Evolutionary conservation across 1,139 yeast species (phyloP).

Genomic region (Meyerozyma guilliermondii): DNA sequence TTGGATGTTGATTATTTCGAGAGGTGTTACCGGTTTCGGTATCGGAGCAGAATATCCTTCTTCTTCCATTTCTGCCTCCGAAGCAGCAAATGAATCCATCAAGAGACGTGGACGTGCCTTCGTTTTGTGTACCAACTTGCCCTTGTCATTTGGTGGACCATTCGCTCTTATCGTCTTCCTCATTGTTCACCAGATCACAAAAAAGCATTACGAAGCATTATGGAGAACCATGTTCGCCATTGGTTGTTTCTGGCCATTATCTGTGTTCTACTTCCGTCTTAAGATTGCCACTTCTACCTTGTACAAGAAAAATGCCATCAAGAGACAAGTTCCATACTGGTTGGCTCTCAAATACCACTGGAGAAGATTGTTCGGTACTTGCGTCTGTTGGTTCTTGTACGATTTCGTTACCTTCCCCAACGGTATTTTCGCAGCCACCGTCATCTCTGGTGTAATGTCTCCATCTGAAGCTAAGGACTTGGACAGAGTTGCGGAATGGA

Average conservation of each 20-base stretch:
- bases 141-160: slow-evolving; percentile 72
- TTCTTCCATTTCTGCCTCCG: slow-evolving; percentile 63
- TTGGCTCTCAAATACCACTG: slow-evolving; percentile 51
- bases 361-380: slow-evolving; percentile 50
- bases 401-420: slow-evolving; percentile 65
- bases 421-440: slow-evolving; percentile 53
- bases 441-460: slow-evolving; percentile 42
- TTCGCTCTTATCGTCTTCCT: slow-evolving; percentile 64
- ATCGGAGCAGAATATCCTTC: slow-evolving; percentile 78
- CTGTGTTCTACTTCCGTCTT: slow-evolving; percentile 66
- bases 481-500: slow-evolving; percentile 53
- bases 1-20: slow-evolving; percentile 66
- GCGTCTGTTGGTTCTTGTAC: slow-evolving; percentile 59
- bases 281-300: slow-evolving; percentile 65
- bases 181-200: slow-evolving; percentile 60
- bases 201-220: slow-evolving; percentile 45
- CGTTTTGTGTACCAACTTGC: slow-evolving; percentile 64
- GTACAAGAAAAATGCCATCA: slow-evolving; percentile 49
- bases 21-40: slow-evolving; percentile 72
- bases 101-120: slow-evolving; percentile 62
- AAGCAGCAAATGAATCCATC: slow-evolving; percentile 63
- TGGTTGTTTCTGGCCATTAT: slow-evolving; percentile 70
- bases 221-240: slow-evolving; percentile 77
- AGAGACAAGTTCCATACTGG: slow-evolving; percentile 46
- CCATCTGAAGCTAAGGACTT: slow-evolving; percentile 28